These are phyloP conservation scores for Gossypium bickii DNA, from an alignment of 345 rosid genomes.

Conservation along the genomic window DNA sequence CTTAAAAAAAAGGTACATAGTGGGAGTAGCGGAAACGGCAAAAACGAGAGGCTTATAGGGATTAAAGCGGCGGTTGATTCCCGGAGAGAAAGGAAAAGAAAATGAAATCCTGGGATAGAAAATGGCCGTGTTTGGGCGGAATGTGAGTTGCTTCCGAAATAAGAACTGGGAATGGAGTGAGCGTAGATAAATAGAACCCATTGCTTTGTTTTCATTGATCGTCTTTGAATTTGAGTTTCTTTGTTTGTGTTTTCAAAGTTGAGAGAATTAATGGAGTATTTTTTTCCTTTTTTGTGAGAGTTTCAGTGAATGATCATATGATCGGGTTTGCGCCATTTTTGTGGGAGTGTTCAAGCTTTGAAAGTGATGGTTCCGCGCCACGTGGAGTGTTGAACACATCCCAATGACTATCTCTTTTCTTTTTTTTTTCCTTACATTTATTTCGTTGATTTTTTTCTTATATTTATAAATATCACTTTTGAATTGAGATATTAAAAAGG, in stretches of 20 bases:
- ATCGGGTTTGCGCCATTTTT: neutral
- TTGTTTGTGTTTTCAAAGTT: neutral
- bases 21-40: slow-evolving; percentile 40
- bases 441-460: neutral
- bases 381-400: neutral
- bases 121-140: slow-evolving; percentile 10
- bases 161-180: slow-evolving; percentile 4
- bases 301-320: neutral
- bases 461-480: too few relatives aligned
- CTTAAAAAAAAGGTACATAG: slow-evolving; percentile 28
- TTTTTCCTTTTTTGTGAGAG: neutral
- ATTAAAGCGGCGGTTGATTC: neutral
- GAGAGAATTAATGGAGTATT: neutral
- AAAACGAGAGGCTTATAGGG: slow-evolving; percentile 20
- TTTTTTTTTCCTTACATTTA: neutral
- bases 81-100: slow-evolving; percentile 13
- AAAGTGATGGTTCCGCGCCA: neutral
- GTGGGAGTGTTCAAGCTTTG: neutral
- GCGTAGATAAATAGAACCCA: slow-evolving; percentile 28
- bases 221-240: neutral
- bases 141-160: slow-evolving; percentile 8
- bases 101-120: slow-evolving; percentile 26
- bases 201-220: neutral
- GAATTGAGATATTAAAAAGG: too few relatives aligned
- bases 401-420: neutral